Evolutionary conservation across 1,284 basidiomycete genomes (phyloP).

Genomic region (Heterobasidion irregulare): DNA sequence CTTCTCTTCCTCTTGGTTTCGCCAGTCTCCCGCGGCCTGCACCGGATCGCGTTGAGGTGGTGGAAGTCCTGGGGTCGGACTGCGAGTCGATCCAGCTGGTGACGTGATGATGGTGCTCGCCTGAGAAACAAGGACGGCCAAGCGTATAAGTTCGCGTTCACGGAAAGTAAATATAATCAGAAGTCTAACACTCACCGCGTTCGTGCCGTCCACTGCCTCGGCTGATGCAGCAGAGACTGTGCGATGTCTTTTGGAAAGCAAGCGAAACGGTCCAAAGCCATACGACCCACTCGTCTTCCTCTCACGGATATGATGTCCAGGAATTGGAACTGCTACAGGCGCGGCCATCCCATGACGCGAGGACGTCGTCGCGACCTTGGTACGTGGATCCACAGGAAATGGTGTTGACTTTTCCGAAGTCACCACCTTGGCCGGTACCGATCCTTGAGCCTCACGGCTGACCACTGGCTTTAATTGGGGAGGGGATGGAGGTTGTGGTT

Average conservation of each 20-base stretch:
- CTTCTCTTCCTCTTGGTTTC: slow-evolving; percentile 38
- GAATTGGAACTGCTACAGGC: slow-evolving; percentile 21
- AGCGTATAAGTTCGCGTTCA: neutral
- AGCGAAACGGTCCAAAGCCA: slow-evolving; percentile 53
- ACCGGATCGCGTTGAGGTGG: slow-evolving; percentile 57
- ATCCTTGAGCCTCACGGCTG: neutral
- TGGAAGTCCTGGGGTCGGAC: slow-evolving; percentile 41
- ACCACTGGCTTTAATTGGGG: neutral
- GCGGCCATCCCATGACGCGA: neutral
- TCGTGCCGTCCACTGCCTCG: slow-evolving; percentile 66
- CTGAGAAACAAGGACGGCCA: slow-evolving; percentile 20
- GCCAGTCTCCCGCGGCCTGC: slow-evolving; percentile 59
- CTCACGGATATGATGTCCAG: slow-evolving; percentile 19
- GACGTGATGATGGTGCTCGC: slow-evolving; percentile 66
- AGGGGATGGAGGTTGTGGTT: slow-evolving; percentile 10
- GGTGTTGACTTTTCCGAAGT: slow-evolving; percentile 4
- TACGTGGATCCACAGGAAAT: slow-evolving; percentile 11
- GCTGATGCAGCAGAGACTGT: slow-evolving; percentile 67
- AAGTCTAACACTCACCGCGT: slow-evolving; percentile 32
- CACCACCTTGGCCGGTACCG: slow-evolving; percentile 1
- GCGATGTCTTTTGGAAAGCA: slow-evolving; percentile 51
- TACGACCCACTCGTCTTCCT: slow-evolving; percentile 30
- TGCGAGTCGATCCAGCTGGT: slow-evolving; percentile 60
- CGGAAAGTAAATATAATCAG: slow-evolving; percentile 9
- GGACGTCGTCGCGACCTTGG: slow-evolving; percentile 9